phyloP scores from a whole-genome alignment of 306 rosid species.

The Acacia confusa region DNA sequence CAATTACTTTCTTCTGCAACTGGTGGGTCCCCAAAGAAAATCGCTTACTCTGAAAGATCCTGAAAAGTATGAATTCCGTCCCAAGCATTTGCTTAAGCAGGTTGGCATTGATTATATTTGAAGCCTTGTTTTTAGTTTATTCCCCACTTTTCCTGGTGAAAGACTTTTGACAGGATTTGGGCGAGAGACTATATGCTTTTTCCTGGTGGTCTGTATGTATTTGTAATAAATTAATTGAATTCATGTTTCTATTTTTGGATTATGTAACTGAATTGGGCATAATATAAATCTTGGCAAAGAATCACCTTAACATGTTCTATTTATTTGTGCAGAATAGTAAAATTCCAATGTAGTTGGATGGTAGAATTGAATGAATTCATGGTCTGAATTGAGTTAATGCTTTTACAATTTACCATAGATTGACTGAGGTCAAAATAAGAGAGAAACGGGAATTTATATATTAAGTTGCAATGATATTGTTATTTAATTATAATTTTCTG shows the following conservation, averaged over 20 bases:
- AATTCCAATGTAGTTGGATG: not conserved
- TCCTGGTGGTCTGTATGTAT: not conserved
- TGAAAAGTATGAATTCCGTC: constrained; percentile 95
- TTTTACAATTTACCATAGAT: not conserved
- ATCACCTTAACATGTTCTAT: not conserved
- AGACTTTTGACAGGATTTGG: not conserved
- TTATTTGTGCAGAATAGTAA: not conserved
- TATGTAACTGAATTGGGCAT: not conserved
- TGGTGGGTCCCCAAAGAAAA: constrained; percentile 97
- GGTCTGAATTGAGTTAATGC: not conserved
- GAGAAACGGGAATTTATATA: not conserved
- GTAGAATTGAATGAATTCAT: not conserved
- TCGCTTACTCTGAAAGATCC: constrained; percentile 96
- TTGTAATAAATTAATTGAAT: not conserved
- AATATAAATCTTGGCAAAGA: not conserved
- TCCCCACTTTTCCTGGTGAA: not conserved
- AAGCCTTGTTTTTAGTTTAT: not conserved
- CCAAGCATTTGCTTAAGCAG: constrained; percentile 93
- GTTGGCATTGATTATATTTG: constrained; percentile 43
- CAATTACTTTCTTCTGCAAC: constrained; percentile 91
- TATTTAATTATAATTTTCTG: not conserved
- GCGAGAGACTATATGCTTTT: constrained; percentile 16
- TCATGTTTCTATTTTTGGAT: constrained; percentile 12
- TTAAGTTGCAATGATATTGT: not conserved
- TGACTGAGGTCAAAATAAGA: not conserved